phyloP scores from a whole-genome alignment of 768 basidiomycete genomes.

The Udeniomyces megalosporus region DNA sequence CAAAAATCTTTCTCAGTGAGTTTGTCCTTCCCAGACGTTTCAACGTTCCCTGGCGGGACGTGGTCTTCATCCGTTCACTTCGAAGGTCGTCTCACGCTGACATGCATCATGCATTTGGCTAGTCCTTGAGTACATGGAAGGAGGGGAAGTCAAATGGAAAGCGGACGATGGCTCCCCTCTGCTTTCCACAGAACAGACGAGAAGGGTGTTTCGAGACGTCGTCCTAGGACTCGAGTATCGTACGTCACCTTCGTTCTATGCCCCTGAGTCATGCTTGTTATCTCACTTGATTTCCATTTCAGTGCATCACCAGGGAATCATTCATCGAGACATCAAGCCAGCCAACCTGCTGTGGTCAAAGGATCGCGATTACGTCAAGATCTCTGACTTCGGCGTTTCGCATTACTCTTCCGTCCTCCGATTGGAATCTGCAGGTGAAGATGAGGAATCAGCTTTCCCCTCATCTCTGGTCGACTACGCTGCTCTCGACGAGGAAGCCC shows the following conservation, averaged over 20 bases:
- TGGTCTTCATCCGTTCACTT: too few relatives aligned
- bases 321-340: constrained; percentile 98
- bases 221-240: constrained; percentile 88
- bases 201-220: constrained; percentile 80
- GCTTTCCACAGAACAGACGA: constrained; percentile 64
- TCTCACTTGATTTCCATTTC: constrained; percentile 3
- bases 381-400: constrained; percentile 94
- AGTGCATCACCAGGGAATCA: constrained; percentile 97
- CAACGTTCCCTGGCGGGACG: too few relatives aligned
- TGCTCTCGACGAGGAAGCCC: constrained; percentile 62
- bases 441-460: not conserved
- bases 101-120: too few relatives aligned
- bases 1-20: constrained; percentile 82
- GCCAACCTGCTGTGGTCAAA: constrained; percentile 85
- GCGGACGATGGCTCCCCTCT: constrained; percentile 47
- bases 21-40: too few relatives aligned
- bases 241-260: constrained; percentile 35
- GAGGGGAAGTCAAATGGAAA: constrained; percentile 88
- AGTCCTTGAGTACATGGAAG: constrained; percentile 95
- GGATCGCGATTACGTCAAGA: constrained; percentile 80
- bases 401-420: constrained; percentile 84
- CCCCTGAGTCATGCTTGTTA: not conserved
- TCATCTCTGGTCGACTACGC: constrained; percentile 1
- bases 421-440: constrained; percentile 37
- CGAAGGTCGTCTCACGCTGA: too few relatives aligned